phyloP scores from a whole-genome alignment of 2,329 filamentous ascomycete genomes.

The Aaosphaeria arxii region DNA sequence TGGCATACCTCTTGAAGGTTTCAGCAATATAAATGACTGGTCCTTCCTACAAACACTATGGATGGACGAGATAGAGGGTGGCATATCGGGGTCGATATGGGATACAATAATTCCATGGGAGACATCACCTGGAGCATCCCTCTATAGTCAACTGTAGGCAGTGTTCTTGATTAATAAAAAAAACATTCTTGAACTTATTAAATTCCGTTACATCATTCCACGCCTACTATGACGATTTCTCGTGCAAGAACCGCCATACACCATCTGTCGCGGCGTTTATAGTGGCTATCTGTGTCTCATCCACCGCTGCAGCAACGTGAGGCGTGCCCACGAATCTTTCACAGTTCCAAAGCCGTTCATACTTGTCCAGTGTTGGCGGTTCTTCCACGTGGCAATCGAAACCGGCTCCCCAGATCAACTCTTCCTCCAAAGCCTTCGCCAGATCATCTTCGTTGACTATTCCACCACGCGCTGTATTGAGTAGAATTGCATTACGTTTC shows the following conservation, averaged over 20 bases:
- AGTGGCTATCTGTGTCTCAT: constrained; percentile 11
- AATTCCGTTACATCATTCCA: too few relatives aligned
- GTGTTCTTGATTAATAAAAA: constrained; percentile 6
- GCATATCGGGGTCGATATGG: constrained; percentile 5
- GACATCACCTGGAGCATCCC: constrained; percentile 28
- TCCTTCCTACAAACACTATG: background rate
- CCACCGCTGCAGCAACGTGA: constrained; percentile 1
- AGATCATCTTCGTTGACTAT: constrained; percentile 47
- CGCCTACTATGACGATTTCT: constrained; percentile 1
- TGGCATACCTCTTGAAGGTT: background rate
- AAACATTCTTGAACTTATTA: background rate
- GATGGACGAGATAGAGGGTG: background rate
- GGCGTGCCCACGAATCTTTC: background rate
- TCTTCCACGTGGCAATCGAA: constrained; percentile 1
- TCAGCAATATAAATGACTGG: background rate
- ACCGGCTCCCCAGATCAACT: constrained; percentile 39
- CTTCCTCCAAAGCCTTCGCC: constrained; percentile 38
- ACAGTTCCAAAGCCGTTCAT: background rate
- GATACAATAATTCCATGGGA: constrained; percentile 21
- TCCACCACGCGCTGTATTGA: constrained; percentile 46
- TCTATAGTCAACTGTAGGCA: constrained; percentile 19
- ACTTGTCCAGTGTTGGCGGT: constrained; percentile 2
- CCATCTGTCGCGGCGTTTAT: background rate
- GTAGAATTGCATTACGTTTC: constrained; percentile 26
- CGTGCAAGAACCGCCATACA: constrained; percentile 6